A percentile compares a stretch with the other conserved stretches of the same genome.
These are phyloP conservation scores for Epichloe gansuensis DNA, from an alignment of 2,329 filamentous ascomycete species.

Conservation along the genomic window DNA sequence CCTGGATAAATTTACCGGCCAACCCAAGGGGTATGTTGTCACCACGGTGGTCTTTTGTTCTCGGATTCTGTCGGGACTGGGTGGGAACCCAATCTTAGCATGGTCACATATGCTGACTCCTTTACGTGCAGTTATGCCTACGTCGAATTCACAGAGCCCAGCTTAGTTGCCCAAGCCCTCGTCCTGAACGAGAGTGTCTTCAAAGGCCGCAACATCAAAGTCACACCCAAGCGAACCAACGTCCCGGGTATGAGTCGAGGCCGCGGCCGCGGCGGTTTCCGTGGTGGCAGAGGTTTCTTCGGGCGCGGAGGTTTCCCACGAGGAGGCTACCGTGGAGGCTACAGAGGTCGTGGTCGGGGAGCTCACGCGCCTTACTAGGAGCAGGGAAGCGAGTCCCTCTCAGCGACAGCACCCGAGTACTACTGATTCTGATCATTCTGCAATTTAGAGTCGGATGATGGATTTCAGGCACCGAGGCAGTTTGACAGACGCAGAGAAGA, in stretches of 20 bases:
- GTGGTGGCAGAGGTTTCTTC: slow-evolving; percentile 37
- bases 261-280: slow-evolving; percentile 45
- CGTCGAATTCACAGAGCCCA: slow-evolving; percentile 93
- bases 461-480: background rate
- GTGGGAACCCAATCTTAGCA: background rate
- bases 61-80: background rate
- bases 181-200: slow-evolving; percentile 95
- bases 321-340: slow-evolving; percentile 54
- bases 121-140: slow-evolving; percentile 68
- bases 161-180: slow-evolving; percentile 80
- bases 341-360: slow-evolving; percentile 52
- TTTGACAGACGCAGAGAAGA: background rate
- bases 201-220: slow-evolving; percentile 90
- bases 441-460: background rate
- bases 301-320: slow-evolving; percentile 42
- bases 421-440: background rate
- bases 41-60: background rate
- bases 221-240: slow-evolving; percentile 88
- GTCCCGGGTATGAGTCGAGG: slow-evolving; percentile 87
- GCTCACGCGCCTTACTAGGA: slow-evolving; percentile 48
- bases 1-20: slow-evolving; percentile 94
- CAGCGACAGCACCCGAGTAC: slow-evolving; percentile 9
- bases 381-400: slow-evolving; percentile 18
- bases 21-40: slow-evolving; percentile 77
- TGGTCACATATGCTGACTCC: background rate